These are phyloP conservation scores for Flaveria ramosissima DNA, from an alignment of 129 eudicot species.

Conservation along the genomic window DNA sequence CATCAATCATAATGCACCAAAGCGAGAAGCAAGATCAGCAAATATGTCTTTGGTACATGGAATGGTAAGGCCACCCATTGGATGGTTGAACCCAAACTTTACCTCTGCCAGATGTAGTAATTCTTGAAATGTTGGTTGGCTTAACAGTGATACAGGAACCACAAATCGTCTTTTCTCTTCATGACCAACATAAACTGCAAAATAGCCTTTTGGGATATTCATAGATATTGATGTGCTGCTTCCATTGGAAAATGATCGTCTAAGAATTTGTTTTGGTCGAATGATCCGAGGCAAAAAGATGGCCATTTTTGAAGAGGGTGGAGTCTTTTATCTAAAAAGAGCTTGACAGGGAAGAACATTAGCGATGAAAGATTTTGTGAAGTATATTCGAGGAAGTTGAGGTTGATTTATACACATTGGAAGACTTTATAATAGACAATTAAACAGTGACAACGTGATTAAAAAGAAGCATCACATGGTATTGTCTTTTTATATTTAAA, in stretches of 20 bases:
- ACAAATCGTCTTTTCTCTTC: background rate
- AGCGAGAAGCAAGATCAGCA: background rate
- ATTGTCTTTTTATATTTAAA: background rate
- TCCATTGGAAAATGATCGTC: background rate
- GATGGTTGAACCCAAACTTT: background rate
- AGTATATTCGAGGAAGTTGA: background rate
- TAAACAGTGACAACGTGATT: background rate
- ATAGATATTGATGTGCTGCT: background rate
- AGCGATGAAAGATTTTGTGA: background rate
- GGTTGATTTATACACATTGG: background rate
- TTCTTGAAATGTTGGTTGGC: slow-evolving; percentile 3
- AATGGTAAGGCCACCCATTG: background rate
- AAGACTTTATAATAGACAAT: background rate
- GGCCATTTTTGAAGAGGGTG: background rate
- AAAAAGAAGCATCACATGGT: background rate
- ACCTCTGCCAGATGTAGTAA: background rate
- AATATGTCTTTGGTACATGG: background rate
- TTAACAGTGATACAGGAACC: background rate
- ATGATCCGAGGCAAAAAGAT: slow-evolving; percentile 24
- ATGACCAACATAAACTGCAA: background rate
- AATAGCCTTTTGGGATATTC: background rate
- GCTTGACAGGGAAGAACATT: background rate
- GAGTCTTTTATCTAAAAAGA: background rate
- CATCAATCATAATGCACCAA: background rate
- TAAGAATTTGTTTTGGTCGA: background rate